Evolutionary conservation across 257 asterid genomes (phyloP), one percentile per base, ranked within the genome.

Genomic region (Henckelia pumila): DNA sequence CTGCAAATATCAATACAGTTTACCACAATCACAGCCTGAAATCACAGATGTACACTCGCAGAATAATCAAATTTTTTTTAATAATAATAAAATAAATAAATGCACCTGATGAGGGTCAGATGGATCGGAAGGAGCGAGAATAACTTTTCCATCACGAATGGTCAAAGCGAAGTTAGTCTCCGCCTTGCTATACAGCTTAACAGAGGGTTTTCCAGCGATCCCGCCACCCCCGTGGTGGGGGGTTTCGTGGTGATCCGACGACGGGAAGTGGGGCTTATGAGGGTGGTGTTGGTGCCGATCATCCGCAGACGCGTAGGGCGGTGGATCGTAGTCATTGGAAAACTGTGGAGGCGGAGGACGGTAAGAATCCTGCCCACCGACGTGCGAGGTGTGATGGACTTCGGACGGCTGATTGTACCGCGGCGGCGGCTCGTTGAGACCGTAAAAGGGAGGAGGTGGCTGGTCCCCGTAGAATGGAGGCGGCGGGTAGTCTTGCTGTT

Each of bases 51-150:
- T 14, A 47, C 21, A 16, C 8, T 5, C 5, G 55, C 55, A 47
- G 8, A 2, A 24, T 6, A 10, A 64, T 22, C 25, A 9, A n/a
- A n/a, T n/a, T n/a, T n/a, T n/a, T n/a, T n/a, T n/a, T n/a, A n/a
- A n/a, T n/a, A n/a, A n/a, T n/a, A n/a, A n/a, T n/a, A n/a, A 52
- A n/a, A 3, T 6, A 40, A 11, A 40, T 0, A 28, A 57, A 8
- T 61, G 5, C 40, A 88, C 97, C 80, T 86, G 97, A 59, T 13
- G 57, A 56, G 83, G 95, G 61, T 91, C 98, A 2, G 95, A 79
- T 1, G 89, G 84, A 74, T 91, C 75, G 59, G 83, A 53, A 47
- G 75, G 86, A 6, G 92, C 86, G 5, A 91, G 95, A 56, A 91
- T 66, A 33, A 86, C 96, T 56, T 80, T 78, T 0, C 95, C 97